These are phyloP conservation scores for Coemansia sp. DNA, from an alignment of 192 early-diverging fungal genomes.

Conservation along the genomic window DNA sequence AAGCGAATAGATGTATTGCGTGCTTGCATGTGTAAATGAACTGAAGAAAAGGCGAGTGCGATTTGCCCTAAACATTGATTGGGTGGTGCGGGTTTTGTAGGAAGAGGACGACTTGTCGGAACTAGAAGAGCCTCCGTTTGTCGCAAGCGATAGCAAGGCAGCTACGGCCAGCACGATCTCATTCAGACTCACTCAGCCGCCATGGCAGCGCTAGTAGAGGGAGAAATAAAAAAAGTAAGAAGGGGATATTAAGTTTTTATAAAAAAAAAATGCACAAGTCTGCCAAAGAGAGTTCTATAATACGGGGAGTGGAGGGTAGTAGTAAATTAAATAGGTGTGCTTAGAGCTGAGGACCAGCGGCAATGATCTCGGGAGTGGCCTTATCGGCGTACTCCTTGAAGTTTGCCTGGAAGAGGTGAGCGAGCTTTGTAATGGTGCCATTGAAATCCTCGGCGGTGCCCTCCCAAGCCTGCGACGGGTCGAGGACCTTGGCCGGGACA, in stretches of 20 bases:
- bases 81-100: too few species aligned
- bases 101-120: background rate
- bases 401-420: slow-evolving; percentile 85
- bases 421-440: slow-evolving; percentile 74
- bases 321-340: background rate
- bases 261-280: background rate
- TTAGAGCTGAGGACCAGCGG: slow-evolving; percentile 68
- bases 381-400: slow-evolving; percentile 85
- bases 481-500: slow-evolving; percentile 84
- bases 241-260: too few species aligned
- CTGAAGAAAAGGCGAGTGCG: background rate
- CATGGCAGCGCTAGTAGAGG: background rate
- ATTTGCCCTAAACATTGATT: background rate
- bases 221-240: background rate
- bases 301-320: slow-evolving; percentile 10
- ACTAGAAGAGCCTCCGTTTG: too few species aligned
- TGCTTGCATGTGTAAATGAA: background rate
- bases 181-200: background rate
- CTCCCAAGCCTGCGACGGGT: slow-evolving; percentile 87
- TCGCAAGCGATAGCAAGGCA: background rate
- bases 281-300: slow-evolving; percentile 7
- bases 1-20: background rate
- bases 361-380: slow-evolving; percentile 73
- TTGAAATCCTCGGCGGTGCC: slow-evolving; percentile 71
- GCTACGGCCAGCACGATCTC: background rate